Evolutionary conservation across 225 moss, liverwort and hornwort species (phyloP).

Genomic region (Sphagnum tenellum): DNA sequence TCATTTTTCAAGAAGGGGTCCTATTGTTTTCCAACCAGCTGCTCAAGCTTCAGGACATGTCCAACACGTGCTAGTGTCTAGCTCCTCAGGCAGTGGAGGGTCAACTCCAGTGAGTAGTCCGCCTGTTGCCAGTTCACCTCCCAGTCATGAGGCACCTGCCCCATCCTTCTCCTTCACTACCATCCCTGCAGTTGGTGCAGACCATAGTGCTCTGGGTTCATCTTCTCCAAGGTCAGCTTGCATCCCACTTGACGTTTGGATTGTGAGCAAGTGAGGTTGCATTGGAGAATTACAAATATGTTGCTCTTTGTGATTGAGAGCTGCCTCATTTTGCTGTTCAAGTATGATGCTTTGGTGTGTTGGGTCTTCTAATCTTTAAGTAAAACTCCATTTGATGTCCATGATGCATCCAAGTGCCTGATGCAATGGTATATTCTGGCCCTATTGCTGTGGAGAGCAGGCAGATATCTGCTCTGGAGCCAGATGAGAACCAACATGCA

Average conservation of each 20-base stretch:
- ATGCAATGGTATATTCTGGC: too few species aligned
- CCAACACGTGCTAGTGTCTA: slow-evolving; percentile 40
- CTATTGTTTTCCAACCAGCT: slow-evolving; percentile 42
- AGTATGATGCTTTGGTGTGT: not conserved
- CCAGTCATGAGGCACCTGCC: slow-evolving; percentile 25
- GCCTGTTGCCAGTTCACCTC: slow-evolving; percentile 35
- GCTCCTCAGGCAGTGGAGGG: slow-evolving; percentile 29
- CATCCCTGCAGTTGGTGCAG: slow-evolving; percentile 23
- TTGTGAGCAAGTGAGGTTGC: not conserved
- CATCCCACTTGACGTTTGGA: not conserved
- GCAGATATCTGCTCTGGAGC: slow-evolving; percentile 25
- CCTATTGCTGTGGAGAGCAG: slow-evolving; percentile 6
- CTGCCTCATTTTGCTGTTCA: too few species aligned
- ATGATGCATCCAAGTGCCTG: not conserved
- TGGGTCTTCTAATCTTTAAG: not conserved
- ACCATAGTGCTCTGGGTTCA: slow-evolving; percentile 21
- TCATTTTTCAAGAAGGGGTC: slow-evolving; percentile 42
- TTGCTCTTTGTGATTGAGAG: not conserved
- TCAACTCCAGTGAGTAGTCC: slow-evolving; percentile 38
- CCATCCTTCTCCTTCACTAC: slow-evolving; percentile 31
- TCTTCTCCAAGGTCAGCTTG: slow-evolving; percentile 25
- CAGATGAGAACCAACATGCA: slow-evolving; percentile 39
- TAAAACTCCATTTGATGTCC: not conserved
- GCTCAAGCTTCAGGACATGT: slow-evolving; percentile 33
- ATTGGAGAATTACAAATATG: not conserved